Evolutionary conservation across 768 basidiomycete species (phyloP).

Genomic region (Russula sp.): DNA sequence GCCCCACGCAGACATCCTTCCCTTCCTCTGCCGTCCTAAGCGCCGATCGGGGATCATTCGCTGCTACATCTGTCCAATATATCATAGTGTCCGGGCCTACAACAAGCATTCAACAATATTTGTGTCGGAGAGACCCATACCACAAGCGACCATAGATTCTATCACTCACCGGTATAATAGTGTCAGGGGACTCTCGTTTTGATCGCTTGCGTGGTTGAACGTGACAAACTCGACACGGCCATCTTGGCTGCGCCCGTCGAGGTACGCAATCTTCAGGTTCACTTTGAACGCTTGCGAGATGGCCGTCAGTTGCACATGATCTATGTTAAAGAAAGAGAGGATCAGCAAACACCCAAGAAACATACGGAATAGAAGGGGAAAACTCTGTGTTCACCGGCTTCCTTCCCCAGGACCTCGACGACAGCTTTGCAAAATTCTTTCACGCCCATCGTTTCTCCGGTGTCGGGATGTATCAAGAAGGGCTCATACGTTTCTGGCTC

Average conservation of each 20-base stretch:
- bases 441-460: constrained; percentile 52
- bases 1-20: too few relatives aligned
- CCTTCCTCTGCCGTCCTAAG: neutral
- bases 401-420: constrained; percentile 74
- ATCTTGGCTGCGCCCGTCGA: constrained; percentile 57
- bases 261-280: constrained; percentile 72
- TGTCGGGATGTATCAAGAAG: constrained; percentile 78
- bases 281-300: constrained; percentile 64
- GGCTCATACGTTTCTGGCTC: constrained; percentile 58
- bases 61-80: constrained; percentile 46
- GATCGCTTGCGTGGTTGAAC: constrained; percentile 51
- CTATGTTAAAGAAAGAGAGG: constrained; percentile 37
- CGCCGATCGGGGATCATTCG: constrained; percentile 28
- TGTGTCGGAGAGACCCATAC: constrained; percentile 1
- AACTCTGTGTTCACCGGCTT: constrained; percentile 53
- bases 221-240: constrained; percentile 65
- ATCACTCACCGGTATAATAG: constrained; percentile 69
- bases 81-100: constrained; percentile 87
- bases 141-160: neutral
- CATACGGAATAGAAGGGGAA: too few relatives aligned
- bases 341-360: neutral
- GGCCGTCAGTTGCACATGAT: constrained; percentile 81
- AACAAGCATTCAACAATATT: constrained; percentile 11
- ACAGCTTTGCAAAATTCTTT: constrained; percentile 70
- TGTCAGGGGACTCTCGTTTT: constrained; percentile 51